Conservation (phyloP, 106 monocot genomes). For the Dendrobium catenatum region DNA sequence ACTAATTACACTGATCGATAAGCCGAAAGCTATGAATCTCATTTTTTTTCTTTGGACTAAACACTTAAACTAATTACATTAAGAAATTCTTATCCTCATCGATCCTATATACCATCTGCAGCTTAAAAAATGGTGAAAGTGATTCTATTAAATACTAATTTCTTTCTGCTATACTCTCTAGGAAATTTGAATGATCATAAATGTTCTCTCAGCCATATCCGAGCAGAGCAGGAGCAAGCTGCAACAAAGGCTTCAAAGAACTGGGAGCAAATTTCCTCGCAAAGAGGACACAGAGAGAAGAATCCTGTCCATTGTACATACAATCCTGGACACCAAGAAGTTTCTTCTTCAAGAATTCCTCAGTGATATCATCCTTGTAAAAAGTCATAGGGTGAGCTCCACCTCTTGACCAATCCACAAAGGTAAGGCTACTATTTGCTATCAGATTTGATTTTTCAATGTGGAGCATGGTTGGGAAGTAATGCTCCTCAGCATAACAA, state of each 20-base stretch:
- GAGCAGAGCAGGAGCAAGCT: conserved; percentile 23
- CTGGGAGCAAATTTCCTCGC: conserved; percentile 60
- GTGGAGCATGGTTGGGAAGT: conserved; percentile 57
- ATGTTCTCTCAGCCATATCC: neutral
- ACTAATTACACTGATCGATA: no score
- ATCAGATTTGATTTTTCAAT: conserved; percentile 33
- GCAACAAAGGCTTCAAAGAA: conserved; percentile 34
- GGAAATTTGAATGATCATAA: neutral
- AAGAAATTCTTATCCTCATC: no score
- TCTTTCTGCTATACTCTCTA: no score
- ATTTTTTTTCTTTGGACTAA: no score
- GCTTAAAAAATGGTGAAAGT: no score
- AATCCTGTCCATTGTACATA: conserved; percentile 24
- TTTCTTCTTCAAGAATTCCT: conserved; percentile 25
- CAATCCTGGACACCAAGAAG: conserved; percentile 22
- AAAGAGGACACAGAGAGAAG: conserved; percentile 37
- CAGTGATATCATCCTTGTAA: conserved; percentile 30
- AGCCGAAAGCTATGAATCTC: no score
- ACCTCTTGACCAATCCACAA: conserved; percentile 52
- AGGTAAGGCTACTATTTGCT: conserved; percentile 41
- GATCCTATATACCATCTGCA: no score
- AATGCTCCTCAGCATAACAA: conserved; percentile 65
- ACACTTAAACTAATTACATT: no score
- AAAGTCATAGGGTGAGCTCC: conserved; percentile 55
- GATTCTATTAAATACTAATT: no score